These are phyloP conservation scores for Sporopachydermia lactativora DNA, from an alignment of 805 yeast genomes.

Conservation along the genomic window DNA sequence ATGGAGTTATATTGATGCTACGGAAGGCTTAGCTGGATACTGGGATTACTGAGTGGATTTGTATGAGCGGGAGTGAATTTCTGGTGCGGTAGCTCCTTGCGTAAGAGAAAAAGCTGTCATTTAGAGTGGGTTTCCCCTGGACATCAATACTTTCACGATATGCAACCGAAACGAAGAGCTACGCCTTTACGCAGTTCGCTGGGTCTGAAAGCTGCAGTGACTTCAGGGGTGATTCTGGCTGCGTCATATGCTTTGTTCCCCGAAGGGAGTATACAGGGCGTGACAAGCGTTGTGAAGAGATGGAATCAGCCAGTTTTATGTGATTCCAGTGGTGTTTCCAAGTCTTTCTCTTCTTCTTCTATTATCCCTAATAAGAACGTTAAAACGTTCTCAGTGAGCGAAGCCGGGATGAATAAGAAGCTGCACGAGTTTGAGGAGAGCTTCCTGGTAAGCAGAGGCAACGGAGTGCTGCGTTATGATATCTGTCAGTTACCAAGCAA, in stretches of 20 bases:
- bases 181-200: constrained; percentile 2
- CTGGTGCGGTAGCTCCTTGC: too few species aligned
- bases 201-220: neutral
- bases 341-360: neutral
- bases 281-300: neutral
- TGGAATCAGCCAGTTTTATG: neutral
- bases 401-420: constrained; percentile 2
- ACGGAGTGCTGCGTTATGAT: constrained; percentile 82
- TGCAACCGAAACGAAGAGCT: constrained; percentile 4
- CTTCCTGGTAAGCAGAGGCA: constrained; percentile 64
- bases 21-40: too few species aligned
- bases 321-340: neutral
- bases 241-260: neutral
- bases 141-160: too few species aligned
- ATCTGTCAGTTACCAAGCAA: constrained; percentile 82
- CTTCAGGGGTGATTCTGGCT: neutral
- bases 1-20: too few species aligned
- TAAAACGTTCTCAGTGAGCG: neutral
- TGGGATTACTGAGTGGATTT: too few species aligned
- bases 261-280: neutral
- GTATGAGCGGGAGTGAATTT: too few species aligned
- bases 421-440: constrained; percentile 70
- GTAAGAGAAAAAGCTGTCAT: too few species aligned
- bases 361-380: neutral
- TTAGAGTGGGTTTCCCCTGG: too few species aligned